Percentiles rank a stretch among this genome's conserved stretches.
These are phyloP conservation scores for Phytophthora pluvialis DNA, from an alignment of 352 stramenopile genomes.

Conservation along the genomic window DNA sequence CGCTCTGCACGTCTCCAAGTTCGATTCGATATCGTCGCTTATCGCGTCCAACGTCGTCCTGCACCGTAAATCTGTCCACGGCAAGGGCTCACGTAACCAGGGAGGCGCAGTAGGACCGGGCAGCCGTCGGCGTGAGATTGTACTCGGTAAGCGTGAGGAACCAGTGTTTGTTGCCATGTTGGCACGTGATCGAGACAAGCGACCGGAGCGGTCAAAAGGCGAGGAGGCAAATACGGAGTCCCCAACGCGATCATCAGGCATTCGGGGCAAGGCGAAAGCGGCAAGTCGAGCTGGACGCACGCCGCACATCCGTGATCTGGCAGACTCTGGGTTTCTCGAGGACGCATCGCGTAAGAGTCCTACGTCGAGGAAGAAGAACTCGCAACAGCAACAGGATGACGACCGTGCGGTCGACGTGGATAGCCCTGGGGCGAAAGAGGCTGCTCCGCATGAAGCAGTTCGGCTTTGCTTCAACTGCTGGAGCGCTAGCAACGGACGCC, in stretches of 20 bases:
- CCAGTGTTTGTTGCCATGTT: constrained; percentile 70
- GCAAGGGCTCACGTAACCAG: constrained; percentile 20
- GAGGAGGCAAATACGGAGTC: constrained; percentile 2
- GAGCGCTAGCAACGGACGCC: constrained; percentile 86
- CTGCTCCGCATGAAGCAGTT: constrained; percentile 23
- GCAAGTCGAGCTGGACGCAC: constrained; percentile 30
- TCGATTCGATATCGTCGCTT: constrained; percentile 91
- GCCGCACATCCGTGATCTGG: constrained; percentile 77
- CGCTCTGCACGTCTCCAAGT: constrained; percentile 86
- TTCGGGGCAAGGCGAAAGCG: constrained; percentile 28
- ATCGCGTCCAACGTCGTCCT: constrained; percentile 81
- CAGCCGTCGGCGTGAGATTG: constrained; percentile 53
- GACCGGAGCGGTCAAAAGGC: constrained; percentile 6
- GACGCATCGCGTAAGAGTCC: constrained; percentile 25
- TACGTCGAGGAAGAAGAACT: constrained; percentile 1
- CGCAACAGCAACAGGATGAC: constrained; percentile 15
- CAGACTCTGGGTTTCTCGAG: constrained; percentile 73
- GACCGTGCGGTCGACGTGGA: constrained; percentile 1
- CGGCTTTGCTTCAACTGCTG: constrained; percentile 94
- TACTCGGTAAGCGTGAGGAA: constrained; percentile 65
- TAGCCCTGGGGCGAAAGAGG: constrained; percentile 12
- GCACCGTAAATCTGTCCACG: constrained; percentile 51
- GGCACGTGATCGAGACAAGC: constrained; percentile 36
- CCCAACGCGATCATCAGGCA: constrained; percentile 8
- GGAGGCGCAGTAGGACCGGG: constrained; percentile 1